These are phyloP conservation scores for Hericium rajendrae DNA, from an alignment of 768 basidiomycete genomes.

Conservation along the genomic window DNA sequence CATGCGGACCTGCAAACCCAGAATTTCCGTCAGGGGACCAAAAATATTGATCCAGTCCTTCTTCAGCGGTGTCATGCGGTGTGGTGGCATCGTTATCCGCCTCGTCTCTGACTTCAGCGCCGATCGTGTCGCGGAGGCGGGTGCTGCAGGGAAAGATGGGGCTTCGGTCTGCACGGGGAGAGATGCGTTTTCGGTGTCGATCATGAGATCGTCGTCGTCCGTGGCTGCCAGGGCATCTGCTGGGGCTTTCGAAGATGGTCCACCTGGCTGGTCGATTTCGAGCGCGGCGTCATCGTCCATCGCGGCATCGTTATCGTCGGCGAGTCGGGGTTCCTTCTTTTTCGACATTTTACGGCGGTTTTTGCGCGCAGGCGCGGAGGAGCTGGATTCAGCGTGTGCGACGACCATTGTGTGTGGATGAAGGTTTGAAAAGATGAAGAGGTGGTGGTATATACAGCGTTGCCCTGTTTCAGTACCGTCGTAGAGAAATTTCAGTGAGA, in stretches of 20 bases:
- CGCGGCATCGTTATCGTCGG: slow-evolving; percentile 6
- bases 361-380: slow-evolving; percentile 18
- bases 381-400: slow-evolving; percentile 25
- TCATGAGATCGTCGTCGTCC: slow-evolving; percentile 55
- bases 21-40: slow-evolving; percentile 88
- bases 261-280: not conserved
- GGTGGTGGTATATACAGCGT: no score
- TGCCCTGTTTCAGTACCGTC: no score
- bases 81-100: slow-evolving; percentile 86
- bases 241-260: not conserved
- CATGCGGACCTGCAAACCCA: slow-evolving; percentile 95
- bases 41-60: slow-evolving; percentile 96
- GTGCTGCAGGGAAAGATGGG: slow-evolving; percentile 55
- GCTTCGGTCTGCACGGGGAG: slow-evolving; percentile 37
- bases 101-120: slow-evolving; percentile 76
- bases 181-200: slow-evolving; percentile 40
- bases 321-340: slow-evolving; percentile 27
- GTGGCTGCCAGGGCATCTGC: slow-evolving; percentile 2
- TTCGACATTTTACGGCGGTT: slow-evolving; percentile 38
- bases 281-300: not conserved
- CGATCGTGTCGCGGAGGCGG: slow-evolving; percentile 39
- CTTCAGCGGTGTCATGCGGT: slow-evolving; percentile 95
- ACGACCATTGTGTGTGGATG: slow-evolving; percentile 29
- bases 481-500: no score
- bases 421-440: not conserved